Evolutionary conservation across 768 basidiomycete genomes (phyloP).

Genomic region (Fistulinella prunicolor): DNA sequence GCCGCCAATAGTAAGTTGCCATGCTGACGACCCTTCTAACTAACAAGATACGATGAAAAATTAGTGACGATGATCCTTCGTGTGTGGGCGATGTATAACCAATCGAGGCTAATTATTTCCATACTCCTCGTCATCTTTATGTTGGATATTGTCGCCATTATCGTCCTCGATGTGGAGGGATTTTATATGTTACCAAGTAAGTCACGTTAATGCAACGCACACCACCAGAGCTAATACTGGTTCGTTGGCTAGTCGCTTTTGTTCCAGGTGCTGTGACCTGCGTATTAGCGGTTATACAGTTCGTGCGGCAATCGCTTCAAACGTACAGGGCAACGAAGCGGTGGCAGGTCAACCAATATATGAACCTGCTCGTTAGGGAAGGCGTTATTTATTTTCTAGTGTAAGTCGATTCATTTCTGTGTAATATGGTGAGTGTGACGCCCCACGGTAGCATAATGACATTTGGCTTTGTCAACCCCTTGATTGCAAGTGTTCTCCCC

Average conservation of each 20-base stretch:
- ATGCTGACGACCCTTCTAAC: neutral
- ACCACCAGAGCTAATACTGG: neutral
- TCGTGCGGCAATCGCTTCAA: neutral
- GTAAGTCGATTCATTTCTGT: neutral
- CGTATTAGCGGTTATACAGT: neutral
- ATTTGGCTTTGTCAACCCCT: neutral
- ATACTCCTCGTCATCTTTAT: constrained; percentile 5
- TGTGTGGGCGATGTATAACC: constrained; percentile 8
- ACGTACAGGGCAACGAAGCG: neutral
- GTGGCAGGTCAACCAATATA: neutral
- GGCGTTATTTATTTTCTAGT: neutral
- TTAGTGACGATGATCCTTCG: constrained; percentile 11
- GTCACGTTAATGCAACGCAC: neutral
- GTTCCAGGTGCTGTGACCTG: neutral
- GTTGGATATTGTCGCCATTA: neutral
- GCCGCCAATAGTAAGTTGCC: constrained; percentile 5
- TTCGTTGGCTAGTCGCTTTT: no score
- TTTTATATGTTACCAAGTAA: neutral
- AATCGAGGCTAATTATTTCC: constrained; percentile 2
- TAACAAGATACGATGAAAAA: neutral
- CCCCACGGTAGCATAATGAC: neutral
- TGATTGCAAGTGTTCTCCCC: neutral
- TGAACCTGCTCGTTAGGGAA: neutral
- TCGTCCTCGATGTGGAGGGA: neutral
- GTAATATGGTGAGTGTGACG: neutral